Evolutionary conservation across 345 rosid species (phyloP).

Genomic region (Zanthoxylum bungeanum): DNA sequence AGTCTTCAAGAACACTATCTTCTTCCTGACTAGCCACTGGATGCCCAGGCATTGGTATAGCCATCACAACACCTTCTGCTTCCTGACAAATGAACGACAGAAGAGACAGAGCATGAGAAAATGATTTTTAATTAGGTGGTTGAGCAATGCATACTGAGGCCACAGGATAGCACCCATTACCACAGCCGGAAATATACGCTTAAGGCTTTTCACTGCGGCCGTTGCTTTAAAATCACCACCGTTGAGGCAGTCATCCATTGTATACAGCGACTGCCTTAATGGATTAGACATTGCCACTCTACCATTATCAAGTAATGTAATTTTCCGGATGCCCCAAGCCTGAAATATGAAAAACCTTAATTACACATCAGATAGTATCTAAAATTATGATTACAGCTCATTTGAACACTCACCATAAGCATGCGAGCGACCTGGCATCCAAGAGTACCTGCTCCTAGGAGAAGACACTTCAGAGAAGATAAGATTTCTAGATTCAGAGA

Average conservation of each 20-base stretch:
- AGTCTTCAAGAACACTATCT: slow-evolving; percentile 66
- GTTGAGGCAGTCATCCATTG: slow-evolving; percentile 77
- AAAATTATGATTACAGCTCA: background rate
- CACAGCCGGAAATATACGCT: slow-evolving; percentile 84
- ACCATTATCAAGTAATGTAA: slow-evolving; percentile 85
- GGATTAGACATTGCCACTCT: slow-evolving; percentile 97
- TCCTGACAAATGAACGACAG: slow-evolving; percentile 39
- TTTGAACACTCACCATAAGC: slow-evolving; percentile 63
- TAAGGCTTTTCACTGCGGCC: slow-evolving; percentile 85
- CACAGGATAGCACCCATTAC: slow-evolving; percentile 35
- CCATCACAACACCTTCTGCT: slow-evolving; percentile 77
- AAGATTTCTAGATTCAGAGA: slow-evolving; percentile 71
- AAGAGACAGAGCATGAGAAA: background rate
- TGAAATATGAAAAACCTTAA: slow-evolving; percentile 29
- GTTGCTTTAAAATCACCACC: slow-evolving; percentile 83
- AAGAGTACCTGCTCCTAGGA: slow-evolving; percentile 94
- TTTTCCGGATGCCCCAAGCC: slow-evolving; percentile 95
- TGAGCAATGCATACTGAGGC: slow-evolving; percentile 6
- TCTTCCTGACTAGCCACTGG: slow-evolving; percentile 79
- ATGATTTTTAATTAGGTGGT: background rate
- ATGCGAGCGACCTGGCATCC: slow-evolving; percentile 98
- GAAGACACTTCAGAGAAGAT: slow-evolving; percentile 83
- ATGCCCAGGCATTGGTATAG: slow-evolving; percentile 98
- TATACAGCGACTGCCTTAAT: slow-evolving; percentile 90
- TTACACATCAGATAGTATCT: slow-evolving; percentile 8